phyloP scores from a whole-genome alignment of 2,329 filamentous ascomycete species.

The Penicillium sp. region DNA sequence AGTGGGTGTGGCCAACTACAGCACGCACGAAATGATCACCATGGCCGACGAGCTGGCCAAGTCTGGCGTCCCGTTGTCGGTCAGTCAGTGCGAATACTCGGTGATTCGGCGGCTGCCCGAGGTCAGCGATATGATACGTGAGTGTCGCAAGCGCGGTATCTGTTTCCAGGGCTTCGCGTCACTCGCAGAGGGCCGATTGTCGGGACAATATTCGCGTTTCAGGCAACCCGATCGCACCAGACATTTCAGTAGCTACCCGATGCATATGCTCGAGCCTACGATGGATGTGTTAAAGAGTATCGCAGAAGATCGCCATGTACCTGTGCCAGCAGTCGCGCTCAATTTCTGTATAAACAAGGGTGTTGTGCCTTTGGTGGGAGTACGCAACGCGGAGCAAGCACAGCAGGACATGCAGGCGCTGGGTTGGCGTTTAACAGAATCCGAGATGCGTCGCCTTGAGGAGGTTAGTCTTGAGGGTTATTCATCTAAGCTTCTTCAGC shows the following conservation, averaged over 20 bases:
- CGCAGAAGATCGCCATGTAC: constrained; percentile 32
- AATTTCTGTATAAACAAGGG: constrained; percentile 46
- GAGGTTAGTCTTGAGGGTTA: constrained; percentile 39
- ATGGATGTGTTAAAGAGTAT: constrained; percentile 35
- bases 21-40: constrained; percentile 38
- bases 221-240: constrained; percentile 37
- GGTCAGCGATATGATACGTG: constrained; percentile 36
- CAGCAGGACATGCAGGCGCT: constrained; percentile 37
- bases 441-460: constrained; percentile 43
- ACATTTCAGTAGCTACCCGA: constrained; percentile 42
- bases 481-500: constrained; percentile 41
- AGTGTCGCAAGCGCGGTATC: constrained; percentile 40
- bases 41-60: constrained; percentile 41
- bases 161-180: constrained; percentile 43
- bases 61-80: constrained; percentile 38
- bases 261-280: constrained; percentile 41
- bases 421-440: constrained; percentile 41
- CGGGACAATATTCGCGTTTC: constrained; percentile 38
- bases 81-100: constrained; percentile 45
- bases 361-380: constrained; percentile 40
- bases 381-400: constrained; percentile 41
- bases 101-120: constrained; percentile 42
- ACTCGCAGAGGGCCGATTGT: constrained; percentile 39
- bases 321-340: constrained; percentile 39
- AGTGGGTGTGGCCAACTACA: constrained; percentile 46